phyloP scores from a whole-genome alignment of 1,284 basidiomycete species.

The Pseudozyma sp. region DNA sequence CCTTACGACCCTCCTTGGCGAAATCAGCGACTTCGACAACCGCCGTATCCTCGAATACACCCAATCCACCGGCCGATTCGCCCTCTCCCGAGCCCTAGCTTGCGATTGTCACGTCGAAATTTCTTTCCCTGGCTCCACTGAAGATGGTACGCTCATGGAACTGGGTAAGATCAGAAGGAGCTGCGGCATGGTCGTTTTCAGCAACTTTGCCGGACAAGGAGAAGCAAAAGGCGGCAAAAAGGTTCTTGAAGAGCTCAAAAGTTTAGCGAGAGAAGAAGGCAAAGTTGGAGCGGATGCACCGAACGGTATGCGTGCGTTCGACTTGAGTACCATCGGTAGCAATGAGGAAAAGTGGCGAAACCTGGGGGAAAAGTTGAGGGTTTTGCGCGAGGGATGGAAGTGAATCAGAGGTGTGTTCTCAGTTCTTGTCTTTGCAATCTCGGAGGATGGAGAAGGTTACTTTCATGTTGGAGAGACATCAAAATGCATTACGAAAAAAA shows the following conservation, averaged over 20 bases:
- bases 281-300: slow-evolving; percentile 19
- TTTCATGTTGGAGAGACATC: neutral
- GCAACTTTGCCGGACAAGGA: neutral
- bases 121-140: neutral
- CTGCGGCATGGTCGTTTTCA: slow-evolving; percentile 29
- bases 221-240: neutral
- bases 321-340: slow-evolving; percentile 2
- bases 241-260: slow-evolving; percentile 16
- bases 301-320: slow-evolving; percentile 37
- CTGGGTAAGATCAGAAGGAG: slow-evolving; percentile 27
- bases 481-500: neutral
- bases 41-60: slow-evolving; percentile 40
- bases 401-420: neutral
- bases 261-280: slow-evolving; percentile 1
- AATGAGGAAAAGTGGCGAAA: slow-evolving; percentile 9
- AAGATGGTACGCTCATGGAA: slow-evolving; percentile 15
- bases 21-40: slow-evolving; percentile 24
- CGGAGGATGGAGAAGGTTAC: neutral
- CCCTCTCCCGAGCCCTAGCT: slow-evolving; percentile 34
- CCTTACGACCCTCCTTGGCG: slow-evolving; percentile 4
- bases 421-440: neutral
- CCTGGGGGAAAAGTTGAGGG: slow-evolving; percentile 3
- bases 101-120: slow-evolving; percentile 51
- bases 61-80: slow-evolving; percentile 23
- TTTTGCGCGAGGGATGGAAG: slow-evolving; percentile 24